Evolutionary conservation across 2,329 filamentous ascomycete species (phyloP), one percentile per base, ranked within the genome.

Genomic region (Colletotrichum higginsianum): DNA sequence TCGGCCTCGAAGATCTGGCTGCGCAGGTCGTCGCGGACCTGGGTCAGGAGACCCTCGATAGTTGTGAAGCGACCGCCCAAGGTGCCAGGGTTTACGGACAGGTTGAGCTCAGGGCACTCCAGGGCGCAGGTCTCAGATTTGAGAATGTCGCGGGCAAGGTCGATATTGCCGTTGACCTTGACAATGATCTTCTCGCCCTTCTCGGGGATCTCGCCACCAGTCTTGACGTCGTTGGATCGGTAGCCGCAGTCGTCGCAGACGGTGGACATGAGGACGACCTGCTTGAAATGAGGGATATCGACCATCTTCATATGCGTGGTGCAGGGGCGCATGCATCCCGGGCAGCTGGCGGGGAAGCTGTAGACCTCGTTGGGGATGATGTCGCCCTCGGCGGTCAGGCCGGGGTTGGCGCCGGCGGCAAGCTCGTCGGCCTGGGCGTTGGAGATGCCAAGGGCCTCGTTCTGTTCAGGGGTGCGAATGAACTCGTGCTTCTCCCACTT

Each of bases 301-400:
- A 98, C 94, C 92, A 98, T 97, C 86, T 98, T 98, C 94, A 98
- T 98, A 82, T 98, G 95, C 12, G 97, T 97, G 4, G 91, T 91
- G 83, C 95, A 98, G 5, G 90, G 85, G 82, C 93, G 93, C 78
- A 92, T 91, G 86, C 96, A 99, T 73, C 94, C 96, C 0, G 96
- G 96, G 82, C 96, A 99, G 69, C 91, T 93, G 8, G 95, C 92
- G 3, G 96, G 96, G 84, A 99, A 96, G 71, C 91, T 92, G 85
- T 98, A 98, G 38, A 98, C 93, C 81, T 98, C 93, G 80, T 97
- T 93, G 74, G 97, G 94, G 58, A 96, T 88, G 77, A 98, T 96
- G n/a, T 97, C 93, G 40, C 94, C 92, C 53, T 92, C 89, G 4
- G 81, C 80, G 35, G 80, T 81, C 38, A 87, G 81, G 18, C 81